Percentiles rank a stretch among this genome's conserved stretches.
Evolutionary conservation across 140 eudicot genomes (phyloP).

Genomic region (Stevia rebaudiana): DNA sequence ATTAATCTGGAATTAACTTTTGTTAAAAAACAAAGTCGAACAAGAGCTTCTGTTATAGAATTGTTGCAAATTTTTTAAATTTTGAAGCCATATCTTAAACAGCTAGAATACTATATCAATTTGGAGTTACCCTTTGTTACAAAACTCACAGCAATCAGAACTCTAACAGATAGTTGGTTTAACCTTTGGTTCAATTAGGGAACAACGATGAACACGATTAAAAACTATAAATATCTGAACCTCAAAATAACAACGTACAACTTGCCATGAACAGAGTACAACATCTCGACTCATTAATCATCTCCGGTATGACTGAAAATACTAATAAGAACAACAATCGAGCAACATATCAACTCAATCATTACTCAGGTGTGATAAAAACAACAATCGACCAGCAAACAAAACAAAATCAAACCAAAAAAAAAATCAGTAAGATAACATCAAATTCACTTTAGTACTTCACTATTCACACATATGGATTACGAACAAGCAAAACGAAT

Average conservation of each 20-base stretch:
- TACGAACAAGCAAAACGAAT: conserved; percentile 1
- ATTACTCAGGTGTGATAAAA: neutral
- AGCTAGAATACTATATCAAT: too few species aligned
- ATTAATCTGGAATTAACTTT: neutral
- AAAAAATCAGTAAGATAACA: neutral
- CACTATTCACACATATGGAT: neutral
- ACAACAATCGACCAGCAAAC: conserved; percentile 1
- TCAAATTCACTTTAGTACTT: neutral
- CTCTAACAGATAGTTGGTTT: neutral
- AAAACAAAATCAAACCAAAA: neutral
- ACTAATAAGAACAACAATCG: neutral
- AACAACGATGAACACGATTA: neutral
- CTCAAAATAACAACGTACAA: too few species aligned
- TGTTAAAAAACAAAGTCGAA: neutral
- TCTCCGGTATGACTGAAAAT: neutral
- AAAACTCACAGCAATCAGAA: neutral
- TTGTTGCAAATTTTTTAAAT: too few species aligned
- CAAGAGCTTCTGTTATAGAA: neutral
- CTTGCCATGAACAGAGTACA: neutral
- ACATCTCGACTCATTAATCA: neutral
- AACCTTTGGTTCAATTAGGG: neutral
- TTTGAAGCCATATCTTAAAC: too few species aligned
- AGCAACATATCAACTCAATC: neutral
- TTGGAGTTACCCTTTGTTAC: neutral
- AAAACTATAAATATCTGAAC: neutral